These are phyloP conservation scores for Megacollybia marginata DNA, from an alignment of 768 basidiomycete genomes.

Conservation along the genomic window DNA sequence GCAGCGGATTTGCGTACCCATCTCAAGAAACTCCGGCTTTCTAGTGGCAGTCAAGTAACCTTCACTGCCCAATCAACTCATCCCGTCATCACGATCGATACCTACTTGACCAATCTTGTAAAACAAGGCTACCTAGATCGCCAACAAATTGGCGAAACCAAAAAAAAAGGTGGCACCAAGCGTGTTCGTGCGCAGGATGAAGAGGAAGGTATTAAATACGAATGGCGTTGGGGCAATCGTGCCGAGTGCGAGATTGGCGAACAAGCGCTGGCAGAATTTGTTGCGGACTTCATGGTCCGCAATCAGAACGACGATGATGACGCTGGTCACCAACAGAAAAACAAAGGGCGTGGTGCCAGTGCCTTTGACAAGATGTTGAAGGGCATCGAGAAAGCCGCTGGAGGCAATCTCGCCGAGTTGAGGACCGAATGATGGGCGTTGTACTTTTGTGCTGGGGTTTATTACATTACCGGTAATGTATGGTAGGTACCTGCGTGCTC, in stretches of 20 bases:
- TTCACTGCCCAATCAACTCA: constrained; percentile 44
- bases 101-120: constrained; percentile 54
- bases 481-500: too few species aligned
- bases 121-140: constrained; percentile 79
- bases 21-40: constrained; percentile 63
- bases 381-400: constrained; percentile 60
- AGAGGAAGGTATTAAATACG: constrained; percentile 37
- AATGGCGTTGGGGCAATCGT: constrained; percentile 85
- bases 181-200: constrained; percentile 38
- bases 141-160: constrained; percentile 38
- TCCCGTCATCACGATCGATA: constrained; percentile 50
- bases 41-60: constrained; percentile 38
- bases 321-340: constrained; percentile 20
- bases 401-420: constrained; percentile 39
- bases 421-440: constrained; percentile 9
- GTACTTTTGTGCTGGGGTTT: background rate
- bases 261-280: constrained; percentile 60
- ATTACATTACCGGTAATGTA: too few species aligned
- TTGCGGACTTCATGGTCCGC: constrained; percentile 73
- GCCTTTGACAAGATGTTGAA: constrained; percentile 36
- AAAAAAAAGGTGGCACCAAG: constrained; percentile 38
- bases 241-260: constrained; percentile 83
- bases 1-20: constrained; percentile 52
- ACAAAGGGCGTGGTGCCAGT: constrained; percentile 9
- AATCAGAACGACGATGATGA: constrained; percentile 24